Base-by-base conservation (phyloP, 2,329 filamentous ascomycete genomes). In the Penicillium sp. region DNA sequence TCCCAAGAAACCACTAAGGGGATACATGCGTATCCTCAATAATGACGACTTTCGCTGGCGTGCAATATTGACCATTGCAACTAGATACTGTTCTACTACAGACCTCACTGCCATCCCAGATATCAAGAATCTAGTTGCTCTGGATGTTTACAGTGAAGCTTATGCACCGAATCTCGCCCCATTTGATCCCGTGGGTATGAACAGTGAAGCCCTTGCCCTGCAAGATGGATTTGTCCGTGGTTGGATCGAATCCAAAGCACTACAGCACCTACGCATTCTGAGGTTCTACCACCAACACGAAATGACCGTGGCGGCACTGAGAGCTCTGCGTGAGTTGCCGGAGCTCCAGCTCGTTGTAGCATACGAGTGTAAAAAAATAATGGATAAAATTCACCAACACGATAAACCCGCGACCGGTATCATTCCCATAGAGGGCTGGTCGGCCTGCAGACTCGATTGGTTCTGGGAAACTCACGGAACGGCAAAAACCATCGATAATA, bases 161-260 rank as follows among this genome's bases (percentile, higher is more conserved):
- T 58, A 61, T 14, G 32, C 4, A 49, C 51, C 39, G 23, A 59
- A 14, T 32, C 4, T 45, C 41, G 14, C 35, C n/a, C 35, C 36
- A 4, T n/a, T 51, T 57, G 9, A 56, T 52, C 9, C 47, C 30
- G 5, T 53, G 46, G 0, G 61, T 63, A 10, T 53, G 45, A 43
- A 39, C 58, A 6, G 29, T 55, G 29, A 53, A 7, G 40, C 35
- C 8, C 61, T 63, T 1, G 55, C 59, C 8, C 55, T 78, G 32
- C 70, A 68, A 47, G 72, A 77, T 55, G 68, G 76, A 4, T 63
- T 77, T 19, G 52, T 78, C 19, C 69, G 71, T 50, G 69, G 69
- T 13, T 78, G 76, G 76, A 60, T 70, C 23, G 76, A 78, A 45
- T 59, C 66, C 7, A 60, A 60, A 9, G 70, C 70, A 6, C 74